Percentiles rank a stretch among this genome's conserved stretches.
Evolutionary conservation across 495 filamentous ascomycete species (phyloP).

Genomic region (Xylaria scruposa): DNA sequence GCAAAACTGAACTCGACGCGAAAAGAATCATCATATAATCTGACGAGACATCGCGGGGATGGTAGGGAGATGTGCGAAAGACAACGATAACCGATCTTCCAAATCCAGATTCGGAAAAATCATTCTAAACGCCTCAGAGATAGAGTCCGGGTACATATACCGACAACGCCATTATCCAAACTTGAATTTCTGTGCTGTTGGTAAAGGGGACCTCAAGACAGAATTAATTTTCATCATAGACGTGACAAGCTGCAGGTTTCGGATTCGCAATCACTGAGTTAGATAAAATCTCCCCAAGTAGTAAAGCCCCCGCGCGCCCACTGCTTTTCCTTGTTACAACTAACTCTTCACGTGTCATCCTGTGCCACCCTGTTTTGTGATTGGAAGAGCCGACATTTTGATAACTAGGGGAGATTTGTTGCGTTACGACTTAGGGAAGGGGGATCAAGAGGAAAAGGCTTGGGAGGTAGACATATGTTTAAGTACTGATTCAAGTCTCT

Average conservation of each 20-base stretch:
- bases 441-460: neutral
- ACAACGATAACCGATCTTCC: neutral
- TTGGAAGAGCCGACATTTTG: neutral
- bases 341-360: too few species aligned
- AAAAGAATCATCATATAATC: neutral
- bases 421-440: too few species aligned
- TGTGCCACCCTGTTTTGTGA: neutral
- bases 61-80: neutral
- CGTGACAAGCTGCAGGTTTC: neutral
- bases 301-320: neutral
- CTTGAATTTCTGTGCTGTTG: neutral
- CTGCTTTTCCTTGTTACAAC: neutral
- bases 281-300: neutral
- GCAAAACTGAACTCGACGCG: neutral
- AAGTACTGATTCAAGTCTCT: neutral
- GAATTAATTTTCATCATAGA: neutral
- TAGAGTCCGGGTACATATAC: neutral
- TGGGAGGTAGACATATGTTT: neutral
- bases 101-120: neutral
- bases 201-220: neutral
- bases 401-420: too few species aligned
- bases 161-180: neutral
- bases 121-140: neutral
- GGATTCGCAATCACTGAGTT: neutral
- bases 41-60: neutral